Conservation (phyloP, 2,329 filamentous ascomycete species). For the Aspergillus thermomutatus region DNA sequence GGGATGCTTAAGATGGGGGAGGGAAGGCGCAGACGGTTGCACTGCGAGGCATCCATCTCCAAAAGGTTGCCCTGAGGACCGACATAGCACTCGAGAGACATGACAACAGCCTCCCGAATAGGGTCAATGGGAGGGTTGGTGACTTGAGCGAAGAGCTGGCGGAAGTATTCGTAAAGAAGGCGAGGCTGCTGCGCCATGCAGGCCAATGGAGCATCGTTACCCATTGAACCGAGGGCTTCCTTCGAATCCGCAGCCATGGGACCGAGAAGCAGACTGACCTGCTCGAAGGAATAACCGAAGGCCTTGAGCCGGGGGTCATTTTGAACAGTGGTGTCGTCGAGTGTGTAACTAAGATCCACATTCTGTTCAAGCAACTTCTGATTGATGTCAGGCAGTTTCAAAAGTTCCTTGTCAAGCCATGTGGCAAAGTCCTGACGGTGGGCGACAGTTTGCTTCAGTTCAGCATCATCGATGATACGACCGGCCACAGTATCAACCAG, state of each 20-base stretch:
- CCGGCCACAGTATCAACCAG: constrained; percentile 88
- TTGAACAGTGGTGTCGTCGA: constrained; percentile 70
- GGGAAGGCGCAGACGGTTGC: constrained; percentile 76
- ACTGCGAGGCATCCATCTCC: constrained; percentile 89
- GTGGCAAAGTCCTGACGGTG: constrained; percentile 80
- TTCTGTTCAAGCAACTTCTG: constrained; percentile 55
- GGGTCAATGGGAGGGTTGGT: constrained; percentile 97
- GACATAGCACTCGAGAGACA: constrained; percentile 95
- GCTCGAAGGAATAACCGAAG: constrained; percentile 93
- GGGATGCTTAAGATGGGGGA: constrained; percentile 86
- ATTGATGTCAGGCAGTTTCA: constrained; percentile 74
- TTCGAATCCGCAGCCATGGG: constrained; percentile 98
- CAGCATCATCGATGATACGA: constrained; percentile 89
- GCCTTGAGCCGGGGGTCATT: constrained; percentile 80
- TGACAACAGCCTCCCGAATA: constrained; percentile 94
- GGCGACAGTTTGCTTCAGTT: constrained; percentile 87
- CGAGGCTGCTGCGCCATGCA: constrained; percentile 87
- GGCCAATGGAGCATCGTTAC: constrained; percentile 89
- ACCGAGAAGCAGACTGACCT: constrained; percentile 84
- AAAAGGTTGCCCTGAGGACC: constrained; percentile 92
- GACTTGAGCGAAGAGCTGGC: constrained; percentile 94
- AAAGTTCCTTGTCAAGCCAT: constrained; percentile 82
- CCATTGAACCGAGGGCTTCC: constrained; percentile 95
- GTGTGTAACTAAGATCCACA: constrained; percentile 63
- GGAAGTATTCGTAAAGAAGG: constrained; percentile 92